These are phyloP conservation scores for Calonectria pseudoturangicola DNA, from an alignment of 2,329 filamentous ascomycete species.

Conservation along the genomic window DNA sequence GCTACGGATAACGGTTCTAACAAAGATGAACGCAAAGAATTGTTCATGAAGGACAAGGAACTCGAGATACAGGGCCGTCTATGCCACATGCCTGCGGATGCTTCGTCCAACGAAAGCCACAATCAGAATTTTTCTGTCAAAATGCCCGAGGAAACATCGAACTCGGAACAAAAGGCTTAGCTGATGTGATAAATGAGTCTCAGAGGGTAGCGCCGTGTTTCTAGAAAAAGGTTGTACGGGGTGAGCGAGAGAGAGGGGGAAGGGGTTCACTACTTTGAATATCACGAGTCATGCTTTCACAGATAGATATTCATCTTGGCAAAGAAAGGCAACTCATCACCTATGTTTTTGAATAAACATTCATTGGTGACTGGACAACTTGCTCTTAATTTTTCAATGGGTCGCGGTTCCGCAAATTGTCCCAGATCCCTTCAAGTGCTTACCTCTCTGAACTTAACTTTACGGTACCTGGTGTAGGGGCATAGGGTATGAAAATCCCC, in stretches of 20 bases:
- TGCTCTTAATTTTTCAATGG: constrained; percentile 4
- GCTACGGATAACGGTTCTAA: background rate
- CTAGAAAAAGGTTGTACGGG: background rate
- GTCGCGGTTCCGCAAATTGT: background rate
- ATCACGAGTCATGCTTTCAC: too few relatives aligned
- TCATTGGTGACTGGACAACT: background rate
- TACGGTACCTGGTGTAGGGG: background rate
- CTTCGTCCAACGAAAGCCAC: background rate
- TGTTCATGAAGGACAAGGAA: constrained; percentile 10
- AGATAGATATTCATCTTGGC: background rate
- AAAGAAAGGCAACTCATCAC: background rate
- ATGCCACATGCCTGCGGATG: background rate
- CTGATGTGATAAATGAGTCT: background rate
- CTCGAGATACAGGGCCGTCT: constrained; percentile 1
- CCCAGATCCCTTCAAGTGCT: too few relatives aligned
- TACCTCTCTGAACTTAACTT: too few relatives aligned
- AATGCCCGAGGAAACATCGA: background rate
- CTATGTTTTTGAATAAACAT: background rate
- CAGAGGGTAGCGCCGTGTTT: background rate
- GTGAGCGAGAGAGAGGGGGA: background rate
- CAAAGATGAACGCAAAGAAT: background rate
- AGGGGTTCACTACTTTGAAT: too few relatives aligned
- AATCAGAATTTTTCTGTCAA: background rate
- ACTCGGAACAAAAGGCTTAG: background rate
- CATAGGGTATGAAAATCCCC: too few relatives aligned